phyloP scores from a whole-genome alignment of 495 filamentous ascomycete genomes.

The Xylaria castorea region DNA sequence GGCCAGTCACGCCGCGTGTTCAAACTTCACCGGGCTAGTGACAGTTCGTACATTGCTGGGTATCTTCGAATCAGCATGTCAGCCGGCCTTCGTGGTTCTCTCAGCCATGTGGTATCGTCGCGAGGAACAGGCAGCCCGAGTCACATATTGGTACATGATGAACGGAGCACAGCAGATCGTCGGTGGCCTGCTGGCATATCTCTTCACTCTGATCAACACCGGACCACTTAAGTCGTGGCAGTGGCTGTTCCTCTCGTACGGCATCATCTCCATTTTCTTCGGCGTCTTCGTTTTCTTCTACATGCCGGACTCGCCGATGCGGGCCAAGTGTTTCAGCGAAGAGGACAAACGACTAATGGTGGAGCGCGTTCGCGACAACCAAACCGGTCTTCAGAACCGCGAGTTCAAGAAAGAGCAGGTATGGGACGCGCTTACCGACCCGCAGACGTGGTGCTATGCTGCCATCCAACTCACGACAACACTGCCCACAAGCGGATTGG shows the following conservation, averaged over 20 bases:
- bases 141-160: slow-evolving; percentile 78
- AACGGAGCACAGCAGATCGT: slow-evolving; percentile 65
- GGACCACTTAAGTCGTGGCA: slow-evolving; percentile 59
- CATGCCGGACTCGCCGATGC: slow-evolving; percentile 69
- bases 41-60: slow-evolving; percentile 67
- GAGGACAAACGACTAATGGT: slow-evolving; percentile 65
- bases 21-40: slow-evolving; percentile 63
- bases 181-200: slow-evolving; percentile 63
- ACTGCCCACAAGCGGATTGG: slow-evolving; percentile 70
- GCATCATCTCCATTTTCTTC: slow-evolving; percentile 62
- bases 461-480: slow-evolving; percentile 70
- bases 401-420: slow-evolving; percentile 55
- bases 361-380: slow-evolving; percentile 64
- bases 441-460: slow-evolving; percentile 57
- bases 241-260: slow-evolving; percentile 60
- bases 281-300: slow-evolving; percentile 64
- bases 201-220: slow-evolving; percentile 57
- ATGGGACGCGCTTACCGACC: slow-evolving; percentile 55
- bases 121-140: slow-evolving; percentile 67
- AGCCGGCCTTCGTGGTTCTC: slow-evolving; percentile 66
- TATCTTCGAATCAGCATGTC: slow-evolving; percentile 71
- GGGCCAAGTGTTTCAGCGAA: slow-evolving; percentile 62
- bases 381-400: slow-evolving; percentile 72
- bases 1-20: slow-evolving; percentile 65
- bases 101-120: slow-evolving; percentile 78